phyloP scores from a whole-genome alignment of 345 rosid genomes.

The Angophora floribunda region DNA sequence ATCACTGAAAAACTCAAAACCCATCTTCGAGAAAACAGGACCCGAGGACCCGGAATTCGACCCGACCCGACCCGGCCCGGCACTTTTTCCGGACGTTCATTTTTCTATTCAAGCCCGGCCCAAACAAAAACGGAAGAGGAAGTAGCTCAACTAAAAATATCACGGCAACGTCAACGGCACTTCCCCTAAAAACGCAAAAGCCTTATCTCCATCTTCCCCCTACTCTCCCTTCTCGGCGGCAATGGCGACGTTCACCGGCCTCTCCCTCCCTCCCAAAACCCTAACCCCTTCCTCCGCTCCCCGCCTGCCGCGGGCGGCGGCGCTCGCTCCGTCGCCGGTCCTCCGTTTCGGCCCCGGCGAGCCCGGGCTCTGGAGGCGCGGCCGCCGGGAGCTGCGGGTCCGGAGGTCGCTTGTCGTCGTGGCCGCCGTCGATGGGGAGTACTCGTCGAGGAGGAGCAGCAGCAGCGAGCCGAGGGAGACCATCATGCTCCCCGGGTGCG shows the following conservation, averaged over 20 bases:
- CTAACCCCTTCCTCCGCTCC: conserved; percentile 8
- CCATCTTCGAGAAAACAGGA: neutral
- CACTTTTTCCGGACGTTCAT: neutral
- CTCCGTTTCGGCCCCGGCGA: neutral
- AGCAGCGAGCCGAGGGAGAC: conserved; percentile 75
- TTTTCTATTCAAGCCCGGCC: neutral
- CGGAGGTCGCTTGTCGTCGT: neutral
- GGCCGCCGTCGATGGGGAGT: conserved; percentile 48
- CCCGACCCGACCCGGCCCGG: neutral
- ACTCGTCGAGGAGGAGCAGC: conserved; percentile 63
- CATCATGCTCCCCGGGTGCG: conserved; percentile 90
- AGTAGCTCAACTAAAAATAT: neutral
- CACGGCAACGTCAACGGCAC: neutral
- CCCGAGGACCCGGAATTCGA: no score
- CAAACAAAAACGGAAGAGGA: neutral
- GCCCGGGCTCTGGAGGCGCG: neutral
- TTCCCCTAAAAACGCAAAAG: neutral
- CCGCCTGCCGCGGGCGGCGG: neutral
- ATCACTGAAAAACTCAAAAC: neutral
- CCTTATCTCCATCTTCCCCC: neutral
- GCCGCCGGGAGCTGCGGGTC: neutral
- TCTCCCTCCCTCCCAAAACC: conserved; percentile 30
- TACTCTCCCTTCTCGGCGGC: neutral
- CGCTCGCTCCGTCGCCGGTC: neutral
- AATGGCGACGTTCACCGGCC: conserved; percentile 49